Percentiles rank a stretch among this genome's conserved stretches.
phyloP scores from a whole-genome alignment of 805 yeast species.

The Starmerella bacillaris region DNA sequence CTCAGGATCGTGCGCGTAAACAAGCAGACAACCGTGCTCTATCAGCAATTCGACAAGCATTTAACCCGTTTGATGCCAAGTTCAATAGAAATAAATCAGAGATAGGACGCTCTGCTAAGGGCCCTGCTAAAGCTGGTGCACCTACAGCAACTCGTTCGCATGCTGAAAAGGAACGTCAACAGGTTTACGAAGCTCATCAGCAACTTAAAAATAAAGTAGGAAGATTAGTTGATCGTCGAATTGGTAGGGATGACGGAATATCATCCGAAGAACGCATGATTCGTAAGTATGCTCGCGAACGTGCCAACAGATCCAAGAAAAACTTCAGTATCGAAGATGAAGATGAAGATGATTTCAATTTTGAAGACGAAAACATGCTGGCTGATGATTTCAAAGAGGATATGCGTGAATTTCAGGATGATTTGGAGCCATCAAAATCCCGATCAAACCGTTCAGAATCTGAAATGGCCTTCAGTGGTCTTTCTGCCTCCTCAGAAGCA shows the following conservation, averaged over 20 bases:
- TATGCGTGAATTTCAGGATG: not conserved
- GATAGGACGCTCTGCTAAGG: slow-evolving; percentile 23
- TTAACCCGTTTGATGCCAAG: slow-evolving; percentile 78
- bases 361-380: slow-evolving; percentile 28
- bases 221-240: slow-evolving; percentile 66
- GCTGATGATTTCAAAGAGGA: slow-evolving; percentile 3
- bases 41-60: slow-evolving; percentile 52
- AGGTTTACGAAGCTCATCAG: slow-evolving; percentile 47
- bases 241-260: slow-evolving; percentile 57
- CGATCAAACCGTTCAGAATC: not conserved
- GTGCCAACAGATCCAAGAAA: slow-evolving; percentile 31
- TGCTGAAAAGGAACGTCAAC: slow-evolving; percentile 45
- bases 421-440: not conserved
- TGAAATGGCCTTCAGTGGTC: not conserved
- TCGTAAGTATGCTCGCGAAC: slow-evolving; percentile 81
- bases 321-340: slow-evolving; percentile 63
- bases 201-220: slow-evolving; percentile 56
- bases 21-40: slow-evolving; percentile 29
- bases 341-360: slow-evolving; percentile 38
- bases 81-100: slow-evolving; percentile 44
- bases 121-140: slow-evolving; percentile 23
- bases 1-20: slow-evolving; percentile 33
- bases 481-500: not conserved
- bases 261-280: slow-evolving; percentile 88
- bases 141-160: slow-evolving; percentile 53